Conservation (phyloP, 176 grass and related monocot genomes). For the Themeda triandra region DNA sequence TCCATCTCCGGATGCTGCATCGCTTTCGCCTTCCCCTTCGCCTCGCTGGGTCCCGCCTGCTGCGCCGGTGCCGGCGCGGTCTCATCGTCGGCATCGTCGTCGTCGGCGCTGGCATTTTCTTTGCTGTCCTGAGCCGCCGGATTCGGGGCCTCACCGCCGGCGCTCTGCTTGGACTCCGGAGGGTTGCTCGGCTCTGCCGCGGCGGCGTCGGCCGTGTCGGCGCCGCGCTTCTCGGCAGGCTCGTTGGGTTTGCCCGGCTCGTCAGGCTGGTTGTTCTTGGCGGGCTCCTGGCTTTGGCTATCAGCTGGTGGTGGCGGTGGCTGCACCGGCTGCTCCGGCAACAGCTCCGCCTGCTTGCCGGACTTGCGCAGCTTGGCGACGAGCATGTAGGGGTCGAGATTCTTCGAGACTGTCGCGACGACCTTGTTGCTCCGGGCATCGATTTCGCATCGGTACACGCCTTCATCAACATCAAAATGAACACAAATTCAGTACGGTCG, state of each 20-base stretch:
- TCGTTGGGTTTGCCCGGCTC: conserved; percentile 28
- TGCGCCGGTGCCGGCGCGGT: neutral
- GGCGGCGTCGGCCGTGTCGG: conserved; percentile 5
- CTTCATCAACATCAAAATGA: conserved; percentile 32
- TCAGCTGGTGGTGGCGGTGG: conserved; percentile 6
- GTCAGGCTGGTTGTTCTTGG: conserved; percentile 18
- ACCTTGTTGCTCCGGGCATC: conserved; percentile 60
- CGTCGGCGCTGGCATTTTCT: neutral
- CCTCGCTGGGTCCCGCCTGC: neutral
- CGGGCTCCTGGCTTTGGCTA: conserved; percentile 28
- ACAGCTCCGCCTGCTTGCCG: conserved; percentile 57
- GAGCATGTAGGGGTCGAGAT: conserved; percentile 41
- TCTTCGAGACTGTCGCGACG: conserved; percentile 30
- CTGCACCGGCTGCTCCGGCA: conserved; percentile 33
- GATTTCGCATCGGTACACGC: conserved; percentile 49
- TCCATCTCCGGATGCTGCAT: neutral
- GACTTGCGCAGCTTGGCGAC: conserved; percentile 56
- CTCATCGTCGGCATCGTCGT: neutral
- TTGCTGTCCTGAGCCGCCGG: conserved; percentile 1
- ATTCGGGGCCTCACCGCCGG: neutral
- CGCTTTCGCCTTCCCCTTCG: conserved; percentile 7
- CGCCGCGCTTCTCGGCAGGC: neutral
- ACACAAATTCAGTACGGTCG: neutral
- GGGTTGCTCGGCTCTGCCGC: conserved; percentile 17
- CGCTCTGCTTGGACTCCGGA: conserved; percentile 16